Conservation (phyloP, 2,329 filamentous ascomycete genomes). For the Venturia asperata region DNA sequence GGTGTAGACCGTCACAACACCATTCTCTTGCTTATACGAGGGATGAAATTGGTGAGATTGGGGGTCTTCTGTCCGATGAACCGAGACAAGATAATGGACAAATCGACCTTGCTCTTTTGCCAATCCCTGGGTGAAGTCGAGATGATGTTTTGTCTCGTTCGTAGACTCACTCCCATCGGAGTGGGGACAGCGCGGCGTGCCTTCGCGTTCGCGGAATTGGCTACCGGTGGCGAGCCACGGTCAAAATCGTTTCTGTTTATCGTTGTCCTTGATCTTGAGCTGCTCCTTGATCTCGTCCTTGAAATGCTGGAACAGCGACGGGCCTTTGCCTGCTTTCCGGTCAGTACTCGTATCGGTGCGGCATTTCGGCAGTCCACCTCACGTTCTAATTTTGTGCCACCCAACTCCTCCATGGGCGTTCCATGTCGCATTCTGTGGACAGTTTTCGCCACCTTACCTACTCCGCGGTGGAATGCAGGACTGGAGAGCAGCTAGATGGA, state of each 20-base stretch:
- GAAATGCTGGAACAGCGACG: slow-evolving; percentile 44
- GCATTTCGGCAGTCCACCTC: slow-evolving; percentile 16
- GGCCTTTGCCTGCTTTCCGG: slow-evolving; percentile 24
- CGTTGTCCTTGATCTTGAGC: slow-evolving; percentile 8
- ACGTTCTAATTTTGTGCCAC: slow-evolving; percentile 42
- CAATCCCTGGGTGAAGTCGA: not conserved
- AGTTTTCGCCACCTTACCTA: slow-evolving; percentile 44
- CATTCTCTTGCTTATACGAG: not conserved
- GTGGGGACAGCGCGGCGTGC: not conserved
- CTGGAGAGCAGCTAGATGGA: slow-evolving; percentile 39
- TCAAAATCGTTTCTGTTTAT: slow-evolving; percentile 9
- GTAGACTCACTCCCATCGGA: not conserved
- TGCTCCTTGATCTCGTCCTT: slow-evolving; percentile 47
- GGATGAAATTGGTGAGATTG: not conserved
- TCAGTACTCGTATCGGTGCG: not conserved
- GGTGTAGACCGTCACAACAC: not conserved
- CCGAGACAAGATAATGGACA: not conserved
- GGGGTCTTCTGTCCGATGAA: not conserved
- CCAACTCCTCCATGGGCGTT: slow-evolving; percentile 43
- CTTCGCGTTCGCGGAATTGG: not conserved
- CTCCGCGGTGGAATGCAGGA: slow-evolving; percentile 47
- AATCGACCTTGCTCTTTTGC: not conserved
- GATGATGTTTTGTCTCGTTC: not conserved
- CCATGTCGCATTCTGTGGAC: slow-evolving; percentile 41
- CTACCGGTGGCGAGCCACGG: not conserved